Base-by-base conservation (phyloP, 83 land plant genomes). In the Diphasiastrum complanatum region DNA sequence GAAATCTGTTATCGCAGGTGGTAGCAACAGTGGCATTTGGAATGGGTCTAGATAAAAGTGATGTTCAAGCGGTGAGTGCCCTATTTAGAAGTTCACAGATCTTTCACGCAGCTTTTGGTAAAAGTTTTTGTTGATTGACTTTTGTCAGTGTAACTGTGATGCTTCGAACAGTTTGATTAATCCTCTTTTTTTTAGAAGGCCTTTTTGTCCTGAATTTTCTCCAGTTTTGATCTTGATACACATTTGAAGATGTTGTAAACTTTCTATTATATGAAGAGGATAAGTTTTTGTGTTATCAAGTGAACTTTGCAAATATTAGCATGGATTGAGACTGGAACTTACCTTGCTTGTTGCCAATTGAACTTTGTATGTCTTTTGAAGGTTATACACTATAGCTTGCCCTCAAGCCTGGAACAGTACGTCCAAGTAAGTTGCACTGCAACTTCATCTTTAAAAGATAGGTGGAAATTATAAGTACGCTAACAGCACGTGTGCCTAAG, bases 21-120 rank as follows among this genome's bases (percentile, higher is more conserved):
- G 99, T 95, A 40, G 97, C 97, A 60, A 95, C 99, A 34, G 99
- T 95, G 64, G 99, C 99, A 54, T 95, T 95, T 74, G 99, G 99
- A 62, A 91, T 95, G 89, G 98, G 99, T 28, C 84, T 95, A 45
- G 87, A 95, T 61, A 95, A 95, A 75, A 78, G 81, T 50, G 93
- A 95, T 68, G 81, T 95, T 59, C 78, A 84, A 55, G 92, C 85
- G 37, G 99, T 93, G 81, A 67, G 91, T 66, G 23, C 47, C 14
- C 25, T 20, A 26, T 71, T 57, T 35, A 10, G 8, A 52, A 18
- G 20, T 0, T 65, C 16, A 16, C 26, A n/a, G 24, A 25, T 0
- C 11, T 47, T 22, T 47, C 25, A 49, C 26, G 14, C 26, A 22
- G 33, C 35, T 65, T 22, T 30, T 25, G 35, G 25, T 49, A 18